Percentiles rank a stretch among this genome's conserved stretches.
Evolutionary conservation across 163 green algal species (phyloP).

Genomic region (Trebouxia gelatinosa): DNA sequence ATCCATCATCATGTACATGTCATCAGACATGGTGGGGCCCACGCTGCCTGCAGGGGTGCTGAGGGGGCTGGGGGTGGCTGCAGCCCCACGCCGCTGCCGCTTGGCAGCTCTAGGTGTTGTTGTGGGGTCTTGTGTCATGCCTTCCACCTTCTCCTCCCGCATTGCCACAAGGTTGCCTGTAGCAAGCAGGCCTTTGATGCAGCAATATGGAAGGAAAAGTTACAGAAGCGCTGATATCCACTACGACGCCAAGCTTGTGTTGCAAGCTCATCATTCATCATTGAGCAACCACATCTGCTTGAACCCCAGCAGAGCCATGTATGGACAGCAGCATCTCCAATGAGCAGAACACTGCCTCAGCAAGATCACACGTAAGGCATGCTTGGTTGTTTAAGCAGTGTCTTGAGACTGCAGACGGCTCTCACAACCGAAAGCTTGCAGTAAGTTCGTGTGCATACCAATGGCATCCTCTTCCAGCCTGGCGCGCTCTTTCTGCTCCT

Average conservation of each 20-base stretch:
- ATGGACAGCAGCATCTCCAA: background rate
- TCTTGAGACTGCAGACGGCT: background rate
- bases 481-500: conserved; percentile 17
- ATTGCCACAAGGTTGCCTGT: conserved; percentile 29
- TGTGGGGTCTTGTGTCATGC: conserved; percentile 1
- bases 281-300: background rate
- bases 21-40: conserved; percentile 17
- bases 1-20: conserved; percentile 29
- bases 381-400: background rate
- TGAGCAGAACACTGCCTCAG: background rate
- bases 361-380: background rate
- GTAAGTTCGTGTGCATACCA: background rate
- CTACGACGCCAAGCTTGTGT: background rate
- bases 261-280: background rate
- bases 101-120: conserved; percentile 29
- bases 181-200: too few species aligned
- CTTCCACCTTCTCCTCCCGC: conserved; percentile 37
- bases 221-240: background rate
- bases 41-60: background rate
- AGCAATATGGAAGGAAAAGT: background rate
- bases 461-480: conserved; percentile 29
- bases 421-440: background rate
- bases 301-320: background rate
- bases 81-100: conserved; percentile 15
- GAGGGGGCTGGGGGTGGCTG: conserved; percentile 7